Base-by-base conservation (phyloP, 495 filamentous ascomycete genomes). In the Penicilliopsis zonata region DNA sequence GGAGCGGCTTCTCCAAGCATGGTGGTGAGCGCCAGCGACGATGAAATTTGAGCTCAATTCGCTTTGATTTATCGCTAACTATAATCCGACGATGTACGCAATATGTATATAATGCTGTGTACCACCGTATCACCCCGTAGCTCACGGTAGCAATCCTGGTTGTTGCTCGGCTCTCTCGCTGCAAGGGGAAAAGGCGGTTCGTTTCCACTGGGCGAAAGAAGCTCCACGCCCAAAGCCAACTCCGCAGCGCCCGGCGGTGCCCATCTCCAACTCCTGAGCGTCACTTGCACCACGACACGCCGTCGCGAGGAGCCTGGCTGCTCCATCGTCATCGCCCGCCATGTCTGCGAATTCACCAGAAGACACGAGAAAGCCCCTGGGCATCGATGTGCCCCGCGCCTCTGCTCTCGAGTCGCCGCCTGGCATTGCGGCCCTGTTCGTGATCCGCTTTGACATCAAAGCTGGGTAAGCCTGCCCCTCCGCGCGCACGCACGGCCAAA, bases 371-470 rank as follows among this genome's bases (percentile, higher is more conserved):
- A 55, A 50, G 33, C 44, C 50, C 33, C 31, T 50, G 41, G 48
- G 45, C 24, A 49, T 62, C 31, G 56, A 59, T 33, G 36, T 57
- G 32, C 48, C 56, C 36, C 54, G 52, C 37, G 43, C 48, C 31
- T 25, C 49, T 34, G 50, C 41, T 4, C 12, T 55, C 34, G 61
- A 66, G 31, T 55, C 55, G 41, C 61, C 59, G 12, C 84, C 84
- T 33, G 75, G 78, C 35, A 76, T 92, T 45, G 76, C 72, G 17
- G 84, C 83, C n/a, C 60, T 87, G 27, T 92, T 92, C 59, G 65
- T 87, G 31, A 84, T 88, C 47, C 69, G 76, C 48, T 92, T 92
- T 62, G 84, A 92, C 49, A 80, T 81, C 52, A 82, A 84, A 50
- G 73, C 80, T 47, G 83, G 83, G 58, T 90, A 72, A 55, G 60